Conservation (phyloP, 2,329 filamentous ascomycete genomes). For the Cladosporium sp. region DNA sequence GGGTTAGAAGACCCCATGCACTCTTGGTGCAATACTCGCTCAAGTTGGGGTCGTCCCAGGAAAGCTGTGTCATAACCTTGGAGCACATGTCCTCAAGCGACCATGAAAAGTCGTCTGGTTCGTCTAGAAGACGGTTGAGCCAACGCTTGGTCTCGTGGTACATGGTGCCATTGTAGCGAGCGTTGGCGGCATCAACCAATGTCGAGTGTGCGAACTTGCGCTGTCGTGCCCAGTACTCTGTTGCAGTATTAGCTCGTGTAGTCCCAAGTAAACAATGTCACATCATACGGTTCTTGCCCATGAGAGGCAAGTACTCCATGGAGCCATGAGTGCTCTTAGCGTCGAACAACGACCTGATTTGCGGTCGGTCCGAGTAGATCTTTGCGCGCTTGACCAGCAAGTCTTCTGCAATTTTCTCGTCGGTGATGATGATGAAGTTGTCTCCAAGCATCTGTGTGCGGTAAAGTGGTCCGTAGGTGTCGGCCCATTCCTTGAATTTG, state of each 20-base stretch:
- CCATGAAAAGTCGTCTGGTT: constrained; percentile 49
- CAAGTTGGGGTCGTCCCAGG: constrained; percentile 50
- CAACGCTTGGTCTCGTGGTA: constrained; percentile 53
- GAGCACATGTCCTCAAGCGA: constrained; percentile 55
- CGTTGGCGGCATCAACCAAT: constrained; percentile 44
- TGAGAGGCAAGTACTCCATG: constrained; percentile 54
- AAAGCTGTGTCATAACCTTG: constrained; percentile 53
- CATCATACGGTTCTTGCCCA: constrained; percentile 52
- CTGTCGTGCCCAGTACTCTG: constrained; percentile 54
- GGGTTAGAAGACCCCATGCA: constrained; percentile 54
- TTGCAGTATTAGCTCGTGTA: constrained; percentile 1
- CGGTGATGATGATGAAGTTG: constrained; percentile 47
- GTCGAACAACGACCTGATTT: constrained; percentile 50
- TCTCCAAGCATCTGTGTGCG: constrained; percentile 35
- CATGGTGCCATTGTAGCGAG: constrained; percentile 46
- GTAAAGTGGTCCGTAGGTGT: constrained; percentile 33
- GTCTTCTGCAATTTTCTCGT: constrained; percentile 52
- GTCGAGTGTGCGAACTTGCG: constrained; percentile 51
- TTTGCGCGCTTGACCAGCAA: constrained; percentile 50
- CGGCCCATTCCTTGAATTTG: constrained; percentile 45
- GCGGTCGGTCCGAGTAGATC: constrained; percentile 49
- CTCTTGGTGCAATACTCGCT: constrained; percentile 48
- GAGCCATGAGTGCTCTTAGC: constrained; percentile 52
- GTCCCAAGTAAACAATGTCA: neutral
- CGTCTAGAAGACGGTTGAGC: constrained; percentile 45